A percentile compares a stretch with the other conserved stretches of the same genome.
Conservation (phyloP, 495 filamentous ascomycete genomes). For the Aspergillus incahuasiensis region DNA sequence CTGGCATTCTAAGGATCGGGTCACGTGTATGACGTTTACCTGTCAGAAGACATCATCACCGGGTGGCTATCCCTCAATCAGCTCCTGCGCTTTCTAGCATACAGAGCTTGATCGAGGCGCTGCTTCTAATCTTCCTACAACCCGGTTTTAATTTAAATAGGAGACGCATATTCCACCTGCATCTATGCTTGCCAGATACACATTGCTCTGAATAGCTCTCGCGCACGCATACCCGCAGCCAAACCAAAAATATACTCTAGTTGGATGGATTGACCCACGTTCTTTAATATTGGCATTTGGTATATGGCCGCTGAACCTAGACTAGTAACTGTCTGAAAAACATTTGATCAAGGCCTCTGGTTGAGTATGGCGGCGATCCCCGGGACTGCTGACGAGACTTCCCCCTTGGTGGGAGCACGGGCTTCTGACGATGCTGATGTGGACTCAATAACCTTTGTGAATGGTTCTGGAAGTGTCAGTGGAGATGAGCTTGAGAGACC, state of each 20-base stretch:
- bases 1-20: background rate
- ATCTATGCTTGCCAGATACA: background rate
- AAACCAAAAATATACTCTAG: background rate
- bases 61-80: background rate
- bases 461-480: slow-evolving; percentile 13
- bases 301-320: background rate
- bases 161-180: background rate
- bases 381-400: slow-evolving; percentile 28
- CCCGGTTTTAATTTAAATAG: background rate
- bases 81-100: background rate
- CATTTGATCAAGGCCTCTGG: background rate
- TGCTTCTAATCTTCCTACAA: background rate
- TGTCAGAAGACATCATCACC: background rate
- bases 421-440: slow-evolving; percentile 21
- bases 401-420: slow-evolving; percentile 33
- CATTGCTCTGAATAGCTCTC: background rate
- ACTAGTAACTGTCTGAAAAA: background rate
- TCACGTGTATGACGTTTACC: background rate
- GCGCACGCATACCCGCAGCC: background rate
- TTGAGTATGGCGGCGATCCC: slow-evolving; percentile 17
- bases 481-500: slow-evolving; percentile 13
- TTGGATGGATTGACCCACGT: background rate
- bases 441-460: slow-evolving; percentile 11
- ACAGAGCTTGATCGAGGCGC: background rate
- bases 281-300: background rate